These are phyloP conservation scores for Lactarius sp. DNA, from an alignment of 768 basidiomycete genomes.

Conservation along the genomic window DNA sequence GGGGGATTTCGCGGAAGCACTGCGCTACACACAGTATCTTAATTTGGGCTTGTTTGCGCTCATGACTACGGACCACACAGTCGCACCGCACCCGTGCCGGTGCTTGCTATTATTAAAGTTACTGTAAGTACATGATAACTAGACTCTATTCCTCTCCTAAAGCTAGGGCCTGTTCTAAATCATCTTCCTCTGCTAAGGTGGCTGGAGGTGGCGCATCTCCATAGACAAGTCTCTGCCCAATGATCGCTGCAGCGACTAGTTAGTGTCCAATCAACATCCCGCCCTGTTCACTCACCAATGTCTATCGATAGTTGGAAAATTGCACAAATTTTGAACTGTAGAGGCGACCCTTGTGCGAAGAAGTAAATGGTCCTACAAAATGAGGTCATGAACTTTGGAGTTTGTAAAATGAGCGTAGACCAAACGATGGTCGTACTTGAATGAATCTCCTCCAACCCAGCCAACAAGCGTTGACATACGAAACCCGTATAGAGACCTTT, in stretches of 20 bases:
- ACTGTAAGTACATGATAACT: neutral
- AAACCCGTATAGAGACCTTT: slow-evolving; percentile 79
- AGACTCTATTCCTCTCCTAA: slow-evolving; percentile 49
- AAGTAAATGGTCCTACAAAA: slow-evolving; percentile 66
- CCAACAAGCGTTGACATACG: slow-evolving; percentile 76
- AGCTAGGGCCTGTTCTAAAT: slow-evolving; percentile 69
- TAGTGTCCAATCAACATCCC: slow-evolving; percentile 4
- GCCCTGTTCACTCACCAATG: slow-evolving; percentile 46
- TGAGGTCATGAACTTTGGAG: neutral
- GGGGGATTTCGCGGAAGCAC: neutral
- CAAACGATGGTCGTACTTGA: slow-evolving; percentile 53
- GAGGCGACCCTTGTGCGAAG: slow-evolving; percentile 62
- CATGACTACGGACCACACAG: no score
- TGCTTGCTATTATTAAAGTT: neutral
- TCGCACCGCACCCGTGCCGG: neutral
- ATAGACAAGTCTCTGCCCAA: slow-evolving; percentile 68
- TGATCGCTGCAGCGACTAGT: slow-evolving; percentile 48
- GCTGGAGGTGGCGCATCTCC: slow-evolving; percentile 61
- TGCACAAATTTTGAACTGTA: slow-evolving; percentile 81
- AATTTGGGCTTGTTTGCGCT: slow-evolving; percentile 26
- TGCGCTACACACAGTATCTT: neutral
- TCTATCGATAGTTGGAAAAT: slow-evolving; percentile 82
- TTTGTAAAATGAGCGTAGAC: neutral
- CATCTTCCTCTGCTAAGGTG: slow-evolving; percentile 49
- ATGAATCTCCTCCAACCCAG: slow-evolving; percentile 79